Percentiles rank a stretch among this genome's conserved stretches.
phyloP scores from a whole-genome alignment of 305 asterid species.

The Fraxinus platypoda region DNA sequence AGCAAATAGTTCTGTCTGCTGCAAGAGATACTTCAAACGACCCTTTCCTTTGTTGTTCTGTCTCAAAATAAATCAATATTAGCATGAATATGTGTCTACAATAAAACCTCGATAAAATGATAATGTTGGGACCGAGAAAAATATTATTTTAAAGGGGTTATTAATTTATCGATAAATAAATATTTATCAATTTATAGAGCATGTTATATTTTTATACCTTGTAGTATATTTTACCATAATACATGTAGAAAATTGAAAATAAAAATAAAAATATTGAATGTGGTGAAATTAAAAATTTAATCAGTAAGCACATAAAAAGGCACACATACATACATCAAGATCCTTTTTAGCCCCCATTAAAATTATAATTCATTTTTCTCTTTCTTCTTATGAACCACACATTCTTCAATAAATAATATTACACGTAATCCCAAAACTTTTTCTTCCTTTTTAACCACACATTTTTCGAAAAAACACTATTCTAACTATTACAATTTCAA shows the following conservation, averaged over 20 bases:
- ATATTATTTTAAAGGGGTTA: background rate
- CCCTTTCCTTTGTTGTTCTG: conserved; percentile 98
- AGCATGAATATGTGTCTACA: background rate
- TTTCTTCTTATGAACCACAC: background rate
- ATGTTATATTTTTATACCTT: background rate
- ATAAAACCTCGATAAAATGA: background rate
- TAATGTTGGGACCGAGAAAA: background rate
- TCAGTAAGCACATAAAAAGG: background rate
- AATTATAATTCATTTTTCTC: background rate
- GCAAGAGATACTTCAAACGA: conserved; percentile 83
- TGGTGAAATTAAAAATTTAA: background rate
- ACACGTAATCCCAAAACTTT: background rate
- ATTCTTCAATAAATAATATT: background rate
- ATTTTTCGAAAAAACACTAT: background rate
- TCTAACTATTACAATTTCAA: background rate
- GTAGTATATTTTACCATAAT: background rate
- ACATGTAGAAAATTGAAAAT: background rate
- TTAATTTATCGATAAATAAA: background rate
- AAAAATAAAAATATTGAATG: background rate
- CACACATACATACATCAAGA: background rate
- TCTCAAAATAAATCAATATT: conserved; percentile 26
- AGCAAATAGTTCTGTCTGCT: conserved; percentile 97
- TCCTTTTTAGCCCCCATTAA: background rate
- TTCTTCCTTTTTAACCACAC: no score
- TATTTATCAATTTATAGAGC: background rate